Base-by-base conservation (phyloP, 2,329 filamentous ascomycete genomes). In the Annulohypoxylon truncatum region DNA sequence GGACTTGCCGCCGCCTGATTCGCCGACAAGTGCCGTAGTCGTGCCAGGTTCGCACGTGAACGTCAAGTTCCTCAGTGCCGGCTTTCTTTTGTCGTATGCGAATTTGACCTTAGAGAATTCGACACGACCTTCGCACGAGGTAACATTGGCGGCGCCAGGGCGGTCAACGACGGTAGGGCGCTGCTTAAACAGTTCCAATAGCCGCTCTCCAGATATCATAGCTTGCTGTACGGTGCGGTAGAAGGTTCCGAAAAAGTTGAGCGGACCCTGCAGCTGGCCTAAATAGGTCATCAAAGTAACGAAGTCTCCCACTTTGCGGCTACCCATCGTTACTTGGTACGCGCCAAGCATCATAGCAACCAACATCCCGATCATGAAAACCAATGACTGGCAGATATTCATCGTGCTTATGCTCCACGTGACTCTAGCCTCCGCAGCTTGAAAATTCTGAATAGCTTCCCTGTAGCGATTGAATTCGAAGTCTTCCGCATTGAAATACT, bases 1-100 rank as follows among this genome's bases (percentile, higher is more conserved):
- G 2, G 95, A 98, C 79, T 99, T 99, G 71, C 96, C 96, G 64
- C 96, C 96, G 47, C 96, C 96, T 29, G 95, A 98, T 78, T 98
- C 95, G 69, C 96, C 96, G 15, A 99, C 96, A 69, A 99, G 90
- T 0, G 96, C 96, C 4, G 95, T 99, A 0, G 94, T 98, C 0
- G 94, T 97, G 55, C 96, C 96, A 1, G 96, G 94, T 15, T 83
- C 82, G 78, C 94, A 97, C 68, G 91, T 90, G 79, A 99, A 98
- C 68, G 87, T 90, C 51, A 99, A 85, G 47, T 94, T 90, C 69
- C 91, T 89, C 67, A 99, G 81, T 1, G 96, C 96, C 5, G 94
- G 90, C 77, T 93, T 94, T 56, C 94, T 92, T 58, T 87, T 83
- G 77, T 97, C 94, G 76, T 99, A 99, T 31, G 93, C 88, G 77